Conservation (phyloP, 352 stramenopile genomes). For the Blastocystis sp. region DNA sequence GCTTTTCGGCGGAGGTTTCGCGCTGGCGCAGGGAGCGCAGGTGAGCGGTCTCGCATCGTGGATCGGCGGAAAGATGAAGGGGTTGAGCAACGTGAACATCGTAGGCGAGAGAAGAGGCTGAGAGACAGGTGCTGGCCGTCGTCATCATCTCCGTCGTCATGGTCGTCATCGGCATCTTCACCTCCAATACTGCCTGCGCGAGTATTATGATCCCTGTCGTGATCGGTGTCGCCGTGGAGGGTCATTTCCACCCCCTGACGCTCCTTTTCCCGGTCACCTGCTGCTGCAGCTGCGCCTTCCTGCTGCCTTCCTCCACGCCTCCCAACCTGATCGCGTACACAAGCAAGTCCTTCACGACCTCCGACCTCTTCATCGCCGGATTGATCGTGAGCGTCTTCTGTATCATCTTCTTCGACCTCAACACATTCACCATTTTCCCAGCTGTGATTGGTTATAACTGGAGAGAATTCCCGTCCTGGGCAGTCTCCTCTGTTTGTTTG, state of each 20-base stretch:
- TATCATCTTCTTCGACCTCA: conserved; percentile 31
- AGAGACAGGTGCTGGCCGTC: background rate
- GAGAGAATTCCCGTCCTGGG: background rate
- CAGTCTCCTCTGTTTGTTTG: background rate
- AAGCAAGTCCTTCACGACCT: conserved; percentile 11
- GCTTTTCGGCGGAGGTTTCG: conserved; percentile 52
- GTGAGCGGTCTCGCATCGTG: conserved; percentile 14
- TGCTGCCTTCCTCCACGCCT: conserved; percentile 30
- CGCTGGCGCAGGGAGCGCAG: background rate
- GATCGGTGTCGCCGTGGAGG: background rate
- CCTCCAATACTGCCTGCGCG: conserved; percentile 27
- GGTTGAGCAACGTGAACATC: background rate
- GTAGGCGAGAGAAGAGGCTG: background rate
- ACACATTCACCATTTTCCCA: conserved; percentile 46
- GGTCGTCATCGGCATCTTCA: conserved; percentile 40
- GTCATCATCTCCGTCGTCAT: conserved; percentile 27
- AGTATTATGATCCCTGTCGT: conserved; percentile 53
- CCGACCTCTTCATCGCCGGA: background rate
- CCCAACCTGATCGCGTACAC: conserved; percentile 52
- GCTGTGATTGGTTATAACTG: conserved; percentile 47
- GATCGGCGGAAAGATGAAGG: conserved; percentile 13
- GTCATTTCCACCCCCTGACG: background rate
- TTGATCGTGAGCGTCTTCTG: background rate
- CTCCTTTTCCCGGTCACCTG: conserved; percentile 38
- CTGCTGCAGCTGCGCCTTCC: conserved; percentile 16